These are phyloP conservation scores for Dryas octopetala DNA, from an alignment of 306 rosid species.

Conservation along the genomic window DNA sequence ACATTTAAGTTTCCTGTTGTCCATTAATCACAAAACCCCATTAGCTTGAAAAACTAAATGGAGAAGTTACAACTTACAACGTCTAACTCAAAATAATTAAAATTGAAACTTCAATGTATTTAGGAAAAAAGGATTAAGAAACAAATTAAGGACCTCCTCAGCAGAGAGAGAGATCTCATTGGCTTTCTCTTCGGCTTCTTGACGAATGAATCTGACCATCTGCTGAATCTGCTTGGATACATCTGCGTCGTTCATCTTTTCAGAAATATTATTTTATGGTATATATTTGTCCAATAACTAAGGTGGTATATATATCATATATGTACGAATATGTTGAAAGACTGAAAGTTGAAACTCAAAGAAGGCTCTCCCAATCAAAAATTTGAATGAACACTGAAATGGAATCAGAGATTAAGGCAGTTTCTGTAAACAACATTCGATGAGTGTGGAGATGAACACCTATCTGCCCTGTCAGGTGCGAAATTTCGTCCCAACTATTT, in stretches of 20 bases:
- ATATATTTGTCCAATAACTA: background rate
- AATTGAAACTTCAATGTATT: no score
- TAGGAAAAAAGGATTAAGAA: no score
- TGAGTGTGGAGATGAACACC: no score
- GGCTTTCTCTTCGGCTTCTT: conserved; percentile 80
- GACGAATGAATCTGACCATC: conserved; percentile 79
- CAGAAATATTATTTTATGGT: background rate
- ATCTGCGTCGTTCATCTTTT: conserved; percentile 64
- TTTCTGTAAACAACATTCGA: background rate
- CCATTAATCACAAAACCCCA: no score
- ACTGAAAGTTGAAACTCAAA: background rate
- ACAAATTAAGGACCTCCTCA: conserved; percentile 43
- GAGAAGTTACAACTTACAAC: no score
- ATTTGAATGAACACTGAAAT: background rate
- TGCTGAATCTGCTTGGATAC: conserved; percentile 72
- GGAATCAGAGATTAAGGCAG: background rate
- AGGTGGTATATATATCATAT: no score
- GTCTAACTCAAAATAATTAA: no score
- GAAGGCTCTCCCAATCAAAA: background rate
- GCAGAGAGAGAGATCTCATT: conserved; percentile 67
- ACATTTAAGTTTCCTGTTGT: no score
- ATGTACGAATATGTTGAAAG: background rate
- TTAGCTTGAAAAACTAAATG: no score
- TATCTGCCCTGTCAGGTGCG: background rate
- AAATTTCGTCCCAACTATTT: conserved; percentile 12